Evolutionary conservation across 1,284 basidiomycete species (phyloP).

Genomic region (Cerrena zonata): DNA sequence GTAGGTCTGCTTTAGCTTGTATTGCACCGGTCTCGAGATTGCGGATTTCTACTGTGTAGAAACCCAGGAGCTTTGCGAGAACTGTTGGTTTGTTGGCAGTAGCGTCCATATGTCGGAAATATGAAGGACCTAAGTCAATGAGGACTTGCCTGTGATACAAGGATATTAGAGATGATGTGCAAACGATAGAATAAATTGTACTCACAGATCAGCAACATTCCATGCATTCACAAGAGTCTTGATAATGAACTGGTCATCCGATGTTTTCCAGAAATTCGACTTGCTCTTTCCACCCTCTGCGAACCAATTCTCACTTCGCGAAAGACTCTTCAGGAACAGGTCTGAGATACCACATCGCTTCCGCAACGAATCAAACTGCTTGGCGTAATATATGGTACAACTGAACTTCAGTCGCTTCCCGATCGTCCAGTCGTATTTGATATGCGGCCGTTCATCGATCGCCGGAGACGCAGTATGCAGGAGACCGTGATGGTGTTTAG

Average conservation of each 20-base stretch:
- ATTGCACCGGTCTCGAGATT: conserved; percentile 64
- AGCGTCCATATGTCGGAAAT: conserved; percentile 69
- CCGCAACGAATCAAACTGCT: conserved; percentile 66
- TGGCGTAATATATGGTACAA: conserved; percentile 75
- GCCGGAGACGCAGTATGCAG: conserved; percentile 38
- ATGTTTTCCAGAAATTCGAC: conserved; percentile 74
- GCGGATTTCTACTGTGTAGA: conserved; percentile 70
- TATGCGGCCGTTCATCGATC: conserved; percentile 67
- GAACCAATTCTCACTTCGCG: conserved; percentile 58
- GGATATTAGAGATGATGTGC: not conserved
- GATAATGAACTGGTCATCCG: conserved; percentile 71
- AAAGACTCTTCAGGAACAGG: conserved; percentile 54
- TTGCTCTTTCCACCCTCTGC: conserved; percentile 70
- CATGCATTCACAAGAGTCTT: conserved; percentile 79
- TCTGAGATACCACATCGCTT: conserved; percentile 63
- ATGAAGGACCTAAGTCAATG: conserved; percentile 68
- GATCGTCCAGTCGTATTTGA: conserved; percentile 74
- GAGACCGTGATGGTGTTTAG: conserved; percentile 42
- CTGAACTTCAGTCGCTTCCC: conserved; percentile 67
- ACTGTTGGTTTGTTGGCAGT: conserved; percentile 61
- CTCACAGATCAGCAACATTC: conserved; percentile 78
- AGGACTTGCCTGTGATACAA: conserved; percentile 55
- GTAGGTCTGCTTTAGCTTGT: conserved; percentile 63
- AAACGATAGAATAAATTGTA: conserved; percentile 12
- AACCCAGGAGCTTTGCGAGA: conserved; percentile 72